Conservation (phyloP, 371 early-diverging fungal genomes). For the Mortierella sp. region DNA sequence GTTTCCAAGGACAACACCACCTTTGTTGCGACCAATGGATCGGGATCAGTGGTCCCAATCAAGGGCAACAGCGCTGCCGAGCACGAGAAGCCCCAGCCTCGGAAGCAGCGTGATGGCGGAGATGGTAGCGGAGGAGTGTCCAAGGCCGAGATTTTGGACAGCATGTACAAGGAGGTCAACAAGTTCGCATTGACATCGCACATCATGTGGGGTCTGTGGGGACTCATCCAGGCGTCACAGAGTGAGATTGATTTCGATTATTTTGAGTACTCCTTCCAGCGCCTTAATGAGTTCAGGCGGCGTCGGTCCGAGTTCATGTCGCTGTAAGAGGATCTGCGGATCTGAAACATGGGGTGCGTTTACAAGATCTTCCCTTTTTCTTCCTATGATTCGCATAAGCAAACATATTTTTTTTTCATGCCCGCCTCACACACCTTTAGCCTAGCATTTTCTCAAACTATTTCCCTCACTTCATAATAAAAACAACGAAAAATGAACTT, state of each 20-base stretch:
- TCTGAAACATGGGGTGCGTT: neutral
- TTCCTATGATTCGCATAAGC: neutral
- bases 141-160: constrained; percentile 50
- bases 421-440: too few relatives aligned
- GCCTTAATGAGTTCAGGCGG: constrained; percentile 61
- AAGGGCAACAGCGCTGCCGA: constrained; percentile 36
- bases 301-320: constrained; percentile 51
- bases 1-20: constrained; percentile 8
- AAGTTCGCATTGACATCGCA: constrained; percentile 77
- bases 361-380: neutral
- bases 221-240: constrained; percentile 81
- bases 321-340: constrained; percentile 12
- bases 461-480: too few relatives aligned
- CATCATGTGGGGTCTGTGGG: constrained; percentile 89
- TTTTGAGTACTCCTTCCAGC: constrained; percentile 75
- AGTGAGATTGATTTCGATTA: constrained; percentile 91
- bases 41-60: neutral
- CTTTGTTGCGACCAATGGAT: constrained; percentile 3
- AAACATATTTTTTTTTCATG: too few relatives aligned
- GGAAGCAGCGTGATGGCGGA: constrained; percentile 16
- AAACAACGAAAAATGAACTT: too few relatives aligned
- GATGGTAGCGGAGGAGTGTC: constrained; percentile 39
- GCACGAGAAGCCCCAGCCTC: constrained; percentile 10
- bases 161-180: constrained; percentile 55
- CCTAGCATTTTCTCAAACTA: too few relatives aligned